A percentile compares a stretch with the other conserved stretches of the same genome.
Evolutionary conservation across 352 stramenopile genomes (phyloP).

Genomic region (Globisporangium barbulae): DNA sequence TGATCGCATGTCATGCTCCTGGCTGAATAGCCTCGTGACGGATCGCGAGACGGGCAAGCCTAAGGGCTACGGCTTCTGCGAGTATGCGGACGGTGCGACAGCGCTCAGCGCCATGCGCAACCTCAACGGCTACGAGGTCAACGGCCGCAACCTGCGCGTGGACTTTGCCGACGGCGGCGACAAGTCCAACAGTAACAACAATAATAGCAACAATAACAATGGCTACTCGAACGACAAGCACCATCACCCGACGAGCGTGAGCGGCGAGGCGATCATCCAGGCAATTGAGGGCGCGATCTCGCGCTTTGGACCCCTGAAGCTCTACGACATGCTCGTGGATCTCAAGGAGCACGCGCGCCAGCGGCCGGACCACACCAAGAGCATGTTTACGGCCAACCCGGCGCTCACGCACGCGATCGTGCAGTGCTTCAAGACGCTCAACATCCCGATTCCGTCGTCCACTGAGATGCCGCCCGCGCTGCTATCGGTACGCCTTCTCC

Average conservation of each 20-base stretch:
- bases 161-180: slow-evolving; percentile 81
- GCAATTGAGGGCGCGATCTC: slow-evolving; percentile 74
- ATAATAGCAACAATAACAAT: slow-evolving; percentile 21
- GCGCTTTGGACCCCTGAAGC: slow-evolving; percentile 61
- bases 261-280: slow-evolving; percentile 75
- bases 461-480: slow-evolving; percentile 54
- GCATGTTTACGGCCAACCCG: slow-evolving; percentile 69
- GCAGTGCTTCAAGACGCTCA: slow-evolving; percentile 81
- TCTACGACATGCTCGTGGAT: slow-evolving; percentile 83
- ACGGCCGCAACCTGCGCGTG: slow-evolving; percentile 78
- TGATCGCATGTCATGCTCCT: background rate
- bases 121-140: slow-evolving; percentile 83
- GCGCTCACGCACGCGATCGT: slow-evolving; percentile 83
- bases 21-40: slow-evolving; percentile 56
- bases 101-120: slow-evolving; percentile 84
- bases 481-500: slow-evolving; percentile 11
- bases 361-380: slow-evolving; percentile 73
- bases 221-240: slow-evolving; percentile 21
- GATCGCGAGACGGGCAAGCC: slow-evolving; percentile 82
- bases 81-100: slow-evolving; percentile 82
- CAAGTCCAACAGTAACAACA: slow-evolving; percentile 30
- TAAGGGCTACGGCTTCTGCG: slow-evolving; percentile 86
- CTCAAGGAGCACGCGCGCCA: slow-evolving; percentile 79
- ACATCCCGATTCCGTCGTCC: slow-evolving; percentile 72
- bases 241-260: slow-evolving; percentile 36